phyloP scores from a whole-genome alignment of 148 eudicot species.

The Euryodendron excelsum region DNA sequence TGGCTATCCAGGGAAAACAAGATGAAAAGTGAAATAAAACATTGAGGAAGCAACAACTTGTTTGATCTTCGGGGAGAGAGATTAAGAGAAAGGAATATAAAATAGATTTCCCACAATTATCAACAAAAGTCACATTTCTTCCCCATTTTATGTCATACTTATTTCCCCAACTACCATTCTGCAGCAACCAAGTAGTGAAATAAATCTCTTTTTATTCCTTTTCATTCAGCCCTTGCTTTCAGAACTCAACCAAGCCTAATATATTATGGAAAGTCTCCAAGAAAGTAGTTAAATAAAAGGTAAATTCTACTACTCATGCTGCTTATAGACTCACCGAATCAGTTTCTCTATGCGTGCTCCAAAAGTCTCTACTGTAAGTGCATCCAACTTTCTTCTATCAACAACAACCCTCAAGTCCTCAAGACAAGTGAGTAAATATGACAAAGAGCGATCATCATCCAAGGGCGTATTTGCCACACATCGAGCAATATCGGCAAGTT shows the following conservation, averaged over 20 bases:
- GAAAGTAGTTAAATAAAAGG: background rate
- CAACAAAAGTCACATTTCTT: background rate
- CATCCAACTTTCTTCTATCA: constrained; percentile 80
- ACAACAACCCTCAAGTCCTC: constrained; percentile 81
- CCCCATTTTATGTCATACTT: background rate
- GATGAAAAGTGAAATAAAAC: background rate
- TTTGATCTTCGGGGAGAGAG: background rate
- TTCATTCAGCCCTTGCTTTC: background rate
- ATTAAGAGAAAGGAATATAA: background rate
- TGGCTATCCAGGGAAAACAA: background rate
- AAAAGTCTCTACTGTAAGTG: constrained; percentile 93
- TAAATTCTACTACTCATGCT: background rate
- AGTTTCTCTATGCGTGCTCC: constrained; percentile 96
- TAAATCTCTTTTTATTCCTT: background rate
- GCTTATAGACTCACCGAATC: constrained; percentile 55
- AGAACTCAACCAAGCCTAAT: background rate
- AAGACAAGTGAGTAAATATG: constrained; percentile 78
- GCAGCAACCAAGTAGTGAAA: background rate
- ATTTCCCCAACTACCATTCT: background rate
- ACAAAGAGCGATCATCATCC: constrained; percentile 76
- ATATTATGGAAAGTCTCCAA: background rate
- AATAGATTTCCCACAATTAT: background rate
- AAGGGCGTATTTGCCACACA: constrained; percentile 78
- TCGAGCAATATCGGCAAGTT: constrained; percentile 95
- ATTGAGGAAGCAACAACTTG: background rate